Percentiles rank a stretch among this genome's conserved stretches.
phyloP scores from a whole-genome alignment of 2,329 filamentous ascomycete species.

The Pyrenochaeta sp. region DNA sequence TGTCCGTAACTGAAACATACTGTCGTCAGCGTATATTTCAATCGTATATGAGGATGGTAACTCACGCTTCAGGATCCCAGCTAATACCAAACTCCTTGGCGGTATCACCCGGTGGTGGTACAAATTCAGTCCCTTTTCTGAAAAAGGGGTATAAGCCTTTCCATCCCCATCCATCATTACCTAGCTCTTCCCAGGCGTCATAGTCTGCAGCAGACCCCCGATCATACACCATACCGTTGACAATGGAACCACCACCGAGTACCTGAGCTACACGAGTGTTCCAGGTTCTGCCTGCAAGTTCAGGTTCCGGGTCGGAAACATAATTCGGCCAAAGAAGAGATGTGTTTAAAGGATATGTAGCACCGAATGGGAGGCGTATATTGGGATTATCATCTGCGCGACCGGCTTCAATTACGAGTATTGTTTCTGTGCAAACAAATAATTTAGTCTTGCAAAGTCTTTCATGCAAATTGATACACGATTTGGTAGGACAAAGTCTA shows the following conservation, averaged over 20 bases:
- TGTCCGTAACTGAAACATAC: constrained; percentile 27
- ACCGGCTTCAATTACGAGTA: constrained; percentile 42
- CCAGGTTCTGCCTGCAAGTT: constrained; percentile 24
- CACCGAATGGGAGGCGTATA: constrained; percentile 33
- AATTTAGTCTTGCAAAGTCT: background rate
- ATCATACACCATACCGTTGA: constrained; percentile 51
- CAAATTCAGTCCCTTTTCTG: constrained; percentile 38
- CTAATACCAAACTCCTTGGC: constrained; percentile 29
- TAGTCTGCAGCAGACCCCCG: constrained; percentile 49
- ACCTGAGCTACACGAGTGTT: constrained; percentile 26
- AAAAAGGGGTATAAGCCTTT: constrained; percentile 51
- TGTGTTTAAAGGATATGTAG: constrained; percentile 28
- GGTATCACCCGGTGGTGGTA: constrained; percentile 24
- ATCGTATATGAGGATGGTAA: background rate
- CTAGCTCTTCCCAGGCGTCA: constrained; percentile 67
- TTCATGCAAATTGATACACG: no score
- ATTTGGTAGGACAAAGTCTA: no score
- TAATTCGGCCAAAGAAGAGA: constrained; percentile 27
- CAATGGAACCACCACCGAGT: constrained; percentile 32
- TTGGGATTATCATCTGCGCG: constrained; percentile 30
- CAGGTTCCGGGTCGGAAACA: constrained; percentile 28
- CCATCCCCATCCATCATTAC: constrained; percentile 69
- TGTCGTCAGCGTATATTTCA: background rate
- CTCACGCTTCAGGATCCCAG: constrained; percentile 32
- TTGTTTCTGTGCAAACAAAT: constrained; percentile 20